These are phyloP conservation scores for Solanum microdontum DNA, from an alignment of 257 asterid genomes.

Conservation along the genomic window DNA sequence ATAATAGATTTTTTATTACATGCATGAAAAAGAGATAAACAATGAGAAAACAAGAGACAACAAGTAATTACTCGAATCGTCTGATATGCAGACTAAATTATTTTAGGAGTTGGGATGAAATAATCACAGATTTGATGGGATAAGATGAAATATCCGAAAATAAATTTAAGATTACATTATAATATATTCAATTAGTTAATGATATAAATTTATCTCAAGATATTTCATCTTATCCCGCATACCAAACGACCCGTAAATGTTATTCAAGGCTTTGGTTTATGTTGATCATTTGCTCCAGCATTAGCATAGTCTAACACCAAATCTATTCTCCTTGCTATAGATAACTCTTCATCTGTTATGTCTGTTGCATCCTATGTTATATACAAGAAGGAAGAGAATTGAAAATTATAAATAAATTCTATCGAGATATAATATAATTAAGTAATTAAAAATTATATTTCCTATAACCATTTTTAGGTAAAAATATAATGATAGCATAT, in stretches of 20 bases:
- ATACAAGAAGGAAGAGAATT: neutral
- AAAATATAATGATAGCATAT: neutral
- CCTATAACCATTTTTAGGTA: fast-evolving
- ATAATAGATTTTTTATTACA: neutral
- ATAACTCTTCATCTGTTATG: neutral
- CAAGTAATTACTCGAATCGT: neutral
- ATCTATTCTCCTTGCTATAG: neutral
- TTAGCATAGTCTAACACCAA: neutral
- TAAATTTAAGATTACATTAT: neutral
- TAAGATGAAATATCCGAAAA: fast-evolving
- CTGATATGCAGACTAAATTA: neutral
- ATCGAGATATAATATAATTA: neutral
- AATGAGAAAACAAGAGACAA: neutral
- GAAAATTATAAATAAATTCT: neutral
- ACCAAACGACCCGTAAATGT: neutral
- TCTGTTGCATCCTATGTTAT: neutral
- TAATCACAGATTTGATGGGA: neutral
- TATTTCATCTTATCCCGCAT: neutral
- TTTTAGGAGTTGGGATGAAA: neutral
- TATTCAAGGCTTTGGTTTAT: neutral
- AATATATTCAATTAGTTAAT: neutral
- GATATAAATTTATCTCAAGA: neutral
- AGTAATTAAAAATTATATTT: neutral
- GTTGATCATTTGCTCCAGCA: neutral
- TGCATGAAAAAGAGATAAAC: neutral